phyloP scores from a whole-genome alignment of 1,139 yeast species.

The Diutina pseudorugosa region DNA sequence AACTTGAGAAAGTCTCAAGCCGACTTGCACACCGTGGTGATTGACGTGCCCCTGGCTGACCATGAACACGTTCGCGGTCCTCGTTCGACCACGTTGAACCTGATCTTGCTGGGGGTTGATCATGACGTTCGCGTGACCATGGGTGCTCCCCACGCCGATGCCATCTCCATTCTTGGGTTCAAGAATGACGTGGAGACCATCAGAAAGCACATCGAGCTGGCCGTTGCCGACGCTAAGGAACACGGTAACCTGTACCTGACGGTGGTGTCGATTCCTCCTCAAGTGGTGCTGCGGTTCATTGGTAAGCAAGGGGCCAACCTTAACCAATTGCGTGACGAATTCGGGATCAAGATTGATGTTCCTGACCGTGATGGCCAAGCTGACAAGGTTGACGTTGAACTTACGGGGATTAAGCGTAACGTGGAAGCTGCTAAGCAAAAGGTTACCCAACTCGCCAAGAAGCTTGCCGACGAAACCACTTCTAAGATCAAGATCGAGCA shows the following conservation, averaged over 20 bases:
- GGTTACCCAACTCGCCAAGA: conserved; percentile 49
- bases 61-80: conserved; percentile 53
- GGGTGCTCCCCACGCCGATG: conserved; percentile 31
- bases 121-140: conserved; percentile 29
- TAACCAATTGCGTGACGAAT: conserved; percentile 61
- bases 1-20: conserved; percentile 48
- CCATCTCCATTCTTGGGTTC: conserved; percentile 53
- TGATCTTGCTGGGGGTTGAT: conserved; percentile 29
- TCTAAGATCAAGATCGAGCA: conserved; percentile 57
- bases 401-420: conserved; percentile 71
- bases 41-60: conserved; percentile 41
- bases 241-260: conserved; percentile 44
- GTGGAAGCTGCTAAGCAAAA: conserved; percentile 63
- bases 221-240: conserved; percentile 47
- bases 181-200: conserved; percentile 43
- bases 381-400: conserved; percentile 38
- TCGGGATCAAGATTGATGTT: conserved; percentile 68
- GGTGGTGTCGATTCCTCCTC: conserved; percentile 46
- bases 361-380: conserved; percentile 16
- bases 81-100: conserved; percentile 42
- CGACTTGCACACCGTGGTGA: conserved; percentile 36
- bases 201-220: conserved; percentile 37
- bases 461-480: conserved; percentile 73
- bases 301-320: conserved; percentile 81
- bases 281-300: conserved; percentile 65